Base-by-base conservation (phyloP, 2,329 filamentous ascomycete species). In the Hypoxylon sp. region DNA sequence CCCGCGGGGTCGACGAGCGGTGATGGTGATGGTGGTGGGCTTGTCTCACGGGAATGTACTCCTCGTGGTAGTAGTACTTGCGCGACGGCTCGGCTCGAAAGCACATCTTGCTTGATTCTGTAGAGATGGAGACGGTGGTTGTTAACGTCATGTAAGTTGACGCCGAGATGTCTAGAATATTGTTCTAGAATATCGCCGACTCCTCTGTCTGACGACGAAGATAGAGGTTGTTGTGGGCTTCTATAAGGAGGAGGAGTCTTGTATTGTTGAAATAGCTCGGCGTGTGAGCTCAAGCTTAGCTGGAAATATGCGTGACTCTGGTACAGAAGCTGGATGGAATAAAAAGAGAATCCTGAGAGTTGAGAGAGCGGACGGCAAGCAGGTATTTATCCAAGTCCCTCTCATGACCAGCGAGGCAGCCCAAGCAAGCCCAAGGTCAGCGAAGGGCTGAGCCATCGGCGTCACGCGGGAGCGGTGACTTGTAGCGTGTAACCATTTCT, bases 1-100 rank as follows among this genome's bases (percentile, higher is more conserved):
- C 72, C 41, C 75, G 70, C 42, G 79, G 78, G 20, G 75, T 75
- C 45, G 73, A 69, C 27, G 74, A 71, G 37, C 72, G 71, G 45
- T 75, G 70, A 26, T 67, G 69, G 60, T 74, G 72, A 42, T 65
- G 61, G 60, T 72, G 67, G 48, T 70, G 64, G 43, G 68, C 68
- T 45, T 76, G 74, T 35, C 79, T 74, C 55, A 77, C 74, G 38
- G 81, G 81, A 42, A 81, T 75, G 62, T 79, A 75, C 64, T 84
- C 81, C 73, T 84, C 79, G 69, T 78, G 78, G 70, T 84, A 83
- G 75, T 84, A 84, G 74, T 84, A 82, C 42, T 77, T 77, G 35
- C 75, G 78, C 24, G 69, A 72, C 51, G 78, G 76, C 56, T 77
- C 73, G 51, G 72, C 62, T 42, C 73, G 69, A 75, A 84, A 82